Base-by-base conservation (phyloP, 2,329 filamentous ascomycete species). In the Byssoonygena ceratinophila region DNA sequence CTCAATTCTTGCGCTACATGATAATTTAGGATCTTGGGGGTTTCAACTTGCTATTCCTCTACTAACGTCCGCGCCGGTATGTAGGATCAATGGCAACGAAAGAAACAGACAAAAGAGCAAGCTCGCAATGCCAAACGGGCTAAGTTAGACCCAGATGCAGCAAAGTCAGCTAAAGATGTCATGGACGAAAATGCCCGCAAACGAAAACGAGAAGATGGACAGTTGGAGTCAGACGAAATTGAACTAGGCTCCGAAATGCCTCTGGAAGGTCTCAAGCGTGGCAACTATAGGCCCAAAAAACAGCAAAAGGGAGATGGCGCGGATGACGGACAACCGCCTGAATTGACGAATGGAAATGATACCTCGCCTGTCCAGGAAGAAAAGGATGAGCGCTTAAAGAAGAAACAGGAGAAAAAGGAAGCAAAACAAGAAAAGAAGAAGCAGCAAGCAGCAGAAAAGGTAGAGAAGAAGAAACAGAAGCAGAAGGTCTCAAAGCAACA, bases 51-150 rank as follows among this genome's bases (percentile, higher is more conserved):
- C 39, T 11, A 18, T 29, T n/a, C 27, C 12, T 16, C 2, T 29
- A 14, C 20, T 45, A 9, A 36, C 22, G 2, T 23, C 18, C 4
- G 14, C 12, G 12, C 31, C 5, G 16, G 8, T 4, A 3, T 20
- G 25, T 64, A 94, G 88, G 85, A 92, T 63, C 88, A 96, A 83
- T 94, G 89, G 88, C 82, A 83, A 68, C 84, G 84, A 65, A 94
- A 92, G 73, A 97, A 97, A 75, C 90, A 97, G 72, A 91, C 88
- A 47, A 95, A 94, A 67, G 85, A 88, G 68, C 80, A 95, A 69
- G 87, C 87, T 55, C 81, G 82, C 57, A 83, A 85, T 59, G 86
- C 88, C 52, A 89, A 89, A 72, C 80, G 84, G 65, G 87, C 85
- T 55, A 97, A 96, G 72, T 78, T 97, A 37, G 87, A 97, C 63